These are phyloP conservation scores for Lichtheimia corymbifera DNA, from an alignment of 371 early-diverging fungal species.

Conservation along the genomic window DNA sequence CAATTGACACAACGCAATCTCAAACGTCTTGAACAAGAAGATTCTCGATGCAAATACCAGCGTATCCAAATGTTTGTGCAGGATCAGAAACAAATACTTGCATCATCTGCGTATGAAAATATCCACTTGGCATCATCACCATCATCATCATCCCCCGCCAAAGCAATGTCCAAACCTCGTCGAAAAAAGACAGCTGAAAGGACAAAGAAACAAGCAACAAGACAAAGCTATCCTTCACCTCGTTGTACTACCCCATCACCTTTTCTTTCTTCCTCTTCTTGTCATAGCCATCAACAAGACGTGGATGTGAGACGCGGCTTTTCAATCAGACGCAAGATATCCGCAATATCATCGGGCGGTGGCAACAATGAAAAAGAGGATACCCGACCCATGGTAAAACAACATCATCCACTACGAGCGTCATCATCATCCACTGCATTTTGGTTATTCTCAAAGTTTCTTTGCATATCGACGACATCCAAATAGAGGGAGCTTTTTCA, in stretches of 20 bases:
- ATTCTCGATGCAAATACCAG: background rate
- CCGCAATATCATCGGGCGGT: background rate
- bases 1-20: conserved; percentile 1
- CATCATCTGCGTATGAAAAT: background rate
- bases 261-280: background rate
- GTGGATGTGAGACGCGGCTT: background rate
- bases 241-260: background rate
- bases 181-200: background rate
- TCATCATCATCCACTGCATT: background rate
- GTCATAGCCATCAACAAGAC: background rate
- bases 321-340: background rate
- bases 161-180: background rate
- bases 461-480: too few species aligned
- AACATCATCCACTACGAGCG: background rate
- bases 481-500: too few species aligned
- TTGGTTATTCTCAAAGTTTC: too few species aligned
- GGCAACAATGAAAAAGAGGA: background rate
- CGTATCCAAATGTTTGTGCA: background rate
- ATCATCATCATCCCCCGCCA: background rate
- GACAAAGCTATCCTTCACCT: background rate
- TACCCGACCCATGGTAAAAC: background rate
- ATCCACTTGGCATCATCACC: background rate
- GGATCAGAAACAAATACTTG: background rate
- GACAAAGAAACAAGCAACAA: background rate
- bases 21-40: conserved; percentile 1